Conservation (phyloP, 805 yeast genomes). For the Wickerhamomyces canadensis region DNA sequence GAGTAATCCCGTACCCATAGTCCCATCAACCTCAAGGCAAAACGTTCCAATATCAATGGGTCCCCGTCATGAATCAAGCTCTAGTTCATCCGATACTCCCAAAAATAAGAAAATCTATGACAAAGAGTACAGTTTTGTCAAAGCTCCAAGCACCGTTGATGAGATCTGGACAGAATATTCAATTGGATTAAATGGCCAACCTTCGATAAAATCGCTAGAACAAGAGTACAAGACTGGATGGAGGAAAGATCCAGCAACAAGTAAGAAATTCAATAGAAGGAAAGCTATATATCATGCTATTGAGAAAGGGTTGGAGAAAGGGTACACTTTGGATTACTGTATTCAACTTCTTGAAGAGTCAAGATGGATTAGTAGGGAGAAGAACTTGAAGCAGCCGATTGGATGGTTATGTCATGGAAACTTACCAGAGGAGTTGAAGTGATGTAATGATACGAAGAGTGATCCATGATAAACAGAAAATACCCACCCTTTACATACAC, state of each 20-base stretch:
- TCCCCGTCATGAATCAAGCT: not conserved
- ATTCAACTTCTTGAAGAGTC: constrained; percentile 42
- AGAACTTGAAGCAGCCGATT: constrained; percentile 36
- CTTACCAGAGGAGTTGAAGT: constrained; percentile 27
- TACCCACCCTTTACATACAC: too few species aligned
- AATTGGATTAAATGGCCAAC: constrained; percentile 45
- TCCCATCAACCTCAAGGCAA: constrained; percentile 5
- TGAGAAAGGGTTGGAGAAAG: constrained; percentile 41
- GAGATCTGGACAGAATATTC: constrained; percentile 57
- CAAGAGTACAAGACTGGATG: constrained; percentile 45
- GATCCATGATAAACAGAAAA: too few species aligned
- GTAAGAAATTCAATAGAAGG: constrained; percentile 47
- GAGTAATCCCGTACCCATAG: constrained; percentile 1
- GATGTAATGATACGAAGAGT: too few species aligned
- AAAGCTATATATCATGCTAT: constrained; percentile 51
- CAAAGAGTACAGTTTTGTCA: constrained; percentile 32
- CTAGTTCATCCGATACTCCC: not conserved
- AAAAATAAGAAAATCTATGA: constrained; percentile 25
- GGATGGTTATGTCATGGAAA: constrained; percentile 40
- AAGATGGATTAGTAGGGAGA: constrained; percentile 36
- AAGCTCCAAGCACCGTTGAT: constrained; percentile 39
- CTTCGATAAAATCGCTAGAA: constrained; percentile 46
- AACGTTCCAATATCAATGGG: constrained; percentile 12
- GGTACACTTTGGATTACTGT: constrained; percentile 36
- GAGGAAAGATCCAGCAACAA: constrained; percentile 50